Base-by-base conservation (phyloP, 352 stramenopile genomes). In the Pythium periplocum region DNA sequence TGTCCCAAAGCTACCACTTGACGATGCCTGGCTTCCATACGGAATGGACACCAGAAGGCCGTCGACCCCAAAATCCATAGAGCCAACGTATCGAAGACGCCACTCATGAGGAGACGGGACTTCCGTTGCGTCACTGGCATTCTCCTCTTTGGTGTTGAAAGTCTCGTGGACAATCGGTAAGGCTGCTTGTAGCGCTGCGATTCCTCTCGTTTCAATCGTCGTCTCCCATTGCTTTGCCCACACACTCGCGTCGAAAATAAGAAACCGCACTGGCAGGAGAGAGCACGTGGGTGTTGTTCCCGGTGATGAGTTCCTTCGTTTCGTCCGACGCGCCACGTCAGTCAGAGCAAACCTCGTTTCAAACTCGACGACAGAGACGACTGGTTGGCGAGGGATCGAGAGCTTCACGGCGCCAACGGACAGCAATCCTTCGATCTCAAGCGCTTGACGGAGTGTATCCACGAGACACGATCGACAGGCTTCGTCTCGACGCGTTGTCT, bases 11-110 rank as follows among this genome's bases (percentile, higher is more conserved):
- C 17, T 26, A 26, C 17, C 17, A 26, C 17, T 26, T 26, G 17
- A 0, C 0, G 17, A 26, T 26, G 17, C 17, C 17, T 26, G 17
- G 17, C 17, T 26, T 42, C 59, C 63, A 9, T 77, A 85, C 0
- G 74, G 74, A 45, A 71, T 45, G 2, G 57, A 37, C 3, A 84
- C n/a, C 2, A 67, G 43, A 1, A 56, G 62, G 11, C 74, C 52
- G 7, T 83, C 61, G 31, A 86, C 51, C 0, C 66, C 78, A 30
- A 74, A 48, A 26, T 87, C 76, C 3, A 86, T 7, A 6, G 83
- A 75, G 0, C 76, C 76, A 32, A 62, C 59, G 48, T 72, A 89
- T 3, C 74, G 75, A 9, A 71, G 46, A 11, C 62, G 62, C 57
- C 78, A 87, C 17, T 57, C 34, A 17, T 17, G 6, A 12, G 5